Base-by-base conservation (phyloP, 1,284 basidiomycete species). In the Butyriboletus regius region DNA sequence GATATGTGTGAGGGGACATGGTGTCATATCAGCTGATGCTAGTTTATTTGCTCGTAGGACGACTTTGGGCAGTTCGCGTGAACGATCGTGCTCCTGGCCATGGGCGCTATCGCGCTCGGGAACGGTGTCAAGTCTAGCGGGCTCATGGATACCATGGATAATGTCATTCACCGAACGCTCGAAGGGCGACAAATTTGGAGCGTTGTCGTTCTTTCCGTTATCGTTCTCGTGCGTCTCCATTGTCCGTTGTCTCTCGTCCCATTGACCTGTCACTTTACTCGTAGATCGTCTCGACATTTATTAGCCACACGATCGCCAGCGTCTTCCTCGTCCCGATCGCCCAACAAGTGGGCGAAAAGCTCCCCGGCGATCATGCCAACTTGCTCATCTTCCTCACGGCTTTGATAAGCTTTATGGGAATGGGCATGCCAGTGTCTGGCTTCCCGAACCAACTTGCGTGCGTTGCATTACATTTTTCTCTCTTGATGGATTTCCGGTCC, bases 371-470 rank as follows among this genome's bases (percentile, higher is more conserved):
- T 48, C 87, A 86, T 57, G 75, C 80, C 53, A 83, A 91, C 61
- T 71, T 96, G 9, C 78, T 97, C 54, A 89, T 96, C 61, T 94
- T 96, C 73, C 80, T 91, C 42, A 98, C 93, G 10, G 91, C 83
- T 2, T 73, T 98, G 54, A 88, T 96, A 50, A 97, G 94, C 61
- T 94, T 91, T 29, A 79, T 91, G 4, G 96, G 95, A 1, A 98
- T 98, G 95, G 96, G 93, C 7, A 87, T 99, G 76, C 94, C 94
- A 4, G 93, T 98, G 32, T 93, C 89, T 53, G 95, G 95, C 7
- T 98, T 98, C 75, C 95, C 94, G 0, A 97, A 97, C 68, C 90
- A 94, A 72, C 92, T 90, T 48, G 91, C 90, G 88, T 91, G 69
- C 64, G 88, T 83, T 0, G 6, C 7, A 3, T 43, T 20, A 15